Evolutionary conservation across 768 basidiomycete genomes (phyloP).

Genomic region (Vishniacozyma victoriae): DNA sequence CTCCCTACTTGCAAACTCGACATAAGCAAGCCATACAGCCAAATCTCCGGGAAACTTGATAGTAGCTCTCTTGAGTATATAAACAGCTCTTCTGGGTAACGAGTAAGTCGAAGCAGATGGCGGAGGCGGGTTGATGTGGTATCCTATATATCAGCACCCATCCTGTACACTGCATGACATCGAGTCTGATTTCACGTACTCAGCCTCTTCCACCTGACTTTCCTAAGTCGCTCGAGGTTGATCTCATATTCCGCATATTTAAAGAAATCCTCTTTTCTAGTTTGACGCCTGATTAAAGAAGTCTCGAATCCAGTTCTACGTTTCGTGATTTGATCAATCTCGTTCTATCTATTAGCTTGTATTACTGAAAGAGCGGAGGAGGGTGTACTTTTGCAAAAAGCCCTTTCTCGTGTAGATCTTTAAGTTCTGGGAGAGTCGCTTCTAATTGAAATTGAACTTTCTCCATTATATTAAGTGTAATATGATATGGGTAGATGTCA

Average conservation of each 20-base stretch:
- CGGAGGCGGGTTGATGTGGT: slow-evolving; percentile 48
- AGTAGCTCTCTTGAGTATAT: slow-evolving; percentile 84
- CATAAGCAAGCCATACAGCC: slow-evolving; percentile 81
- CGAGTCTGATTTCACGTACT: slow-evolving; percentile 54
- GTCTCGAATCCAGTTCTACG: slow-evolving; percentile 78
- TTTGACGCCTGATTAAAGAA: slow-evolving; percentile 71
- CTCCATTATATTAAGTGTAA: slow-evolving; percentile 71
- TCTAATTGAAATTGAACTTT: slow-evolving; percentile 89
- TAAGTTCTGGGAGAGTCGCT: slow-evolving; percentile 95
- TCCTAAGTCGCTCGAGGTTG: slow-evolving; percentile 70
- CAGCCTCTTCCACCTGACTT: slow-evolving; percentile 66
- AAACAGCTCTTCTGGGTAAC: slow-evolving; percentile 74
- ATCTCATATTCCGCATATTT: slow-evolving; percentile 91
- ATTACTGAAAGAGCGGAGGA: neutral
- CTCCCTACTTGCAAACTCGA: slow-evolving; percentile 73
- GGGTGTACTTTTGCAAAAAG: slow-evolving; percentile 66
- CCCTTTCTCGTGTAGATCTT: slow-evolving; percentile 77
- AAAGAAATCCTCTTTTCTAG: slow-evolving; percentile 80
- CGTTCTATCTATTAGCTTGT: slow-evolving; percentile 52
- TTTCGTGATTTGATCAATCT: slow-evolving; percentile 77
- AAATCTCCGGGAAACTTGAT: slow-evolving; percentile 84
- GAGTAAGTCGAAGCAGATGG: slow-evolving; percentile 76
- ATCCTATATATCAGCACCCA: slow-evolving; percentile 15
- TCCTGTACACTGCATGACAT: neutral
- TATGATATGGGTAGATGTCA: too few species aligned